Percentiles rank a stretch among this genome's conserved stretches.
phyloP scores from a whole-genome alignment of 495 filamentous ascomycete genomes.

The Penicillium soppii region DNA sequence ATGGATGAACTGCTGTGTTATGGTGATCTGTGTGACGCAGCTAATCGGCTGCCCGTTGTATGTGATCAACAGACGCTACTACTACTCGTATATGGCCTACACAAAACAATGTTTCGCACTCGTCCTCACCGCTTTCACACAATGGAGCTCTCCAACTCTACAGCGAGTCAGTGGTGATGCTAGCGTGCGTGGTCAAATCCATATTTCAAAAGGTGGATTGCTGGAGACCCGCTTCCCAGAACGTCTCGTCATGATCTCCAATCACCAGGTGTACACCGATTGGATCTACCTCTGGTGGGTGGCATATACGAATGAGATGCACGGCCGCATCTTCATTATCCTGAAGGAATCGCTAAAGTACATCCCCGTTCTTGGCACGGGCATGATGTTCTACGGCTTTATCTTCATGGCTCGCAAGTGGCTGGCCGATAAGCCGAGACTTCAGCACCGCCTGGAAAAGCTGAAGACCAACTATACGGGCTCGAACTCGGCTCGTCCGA shows the following conservation, averaged over 20 bases:
- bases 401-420: slow-evolving; percentile 71
- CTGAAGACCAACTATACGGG: slow-evolving; percentile 52
- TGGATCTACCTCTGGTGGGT: slow-evolving; percentile 75
- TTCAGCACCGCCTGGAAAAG: slow-evolving; percentile 59
- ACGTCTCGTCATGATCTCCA: slow-evolving; percentile 62
- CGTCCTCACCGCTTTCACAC: slow-evolving; percentile 57
- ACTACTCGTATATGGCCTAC: slow-evolving; percentile 64
- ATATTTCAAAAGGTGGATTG: slow-evolving; percentile 52
- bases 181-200: slow-evolving; percentile 57
- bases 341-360: slow-evolving; percentile 67
- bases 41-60: slow-evolving; percentile 59
- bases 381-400: slow-evolving; percentile 69
- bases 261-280: slow-evolving; percentile 71
- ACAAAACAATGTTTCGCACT: slow-evolving; percentile 65
- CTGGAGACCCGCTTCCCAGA: slow-evolving; percentile 59
- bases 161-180: slow-evolving; percentile 62
- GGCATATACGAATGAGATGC: slow-evolving; percentile 62
- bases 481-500: slow-evolving; percentile 46
- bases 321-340: slow-evolving; percentile 69
- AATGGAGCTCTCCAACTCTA: slow-evolving; percentile 61
- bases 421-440: slow-evolving; percentile 58
- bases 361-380: slow-evolving; percentile 61
- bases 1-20: slow-evolving; percentile 62
- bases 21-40: slow-evolving; percentile 54
- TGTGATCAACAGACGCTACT: slow-evolving; percentile 57